Evolutionary conservation across 371 early-diverging fungal species (phyloP).

Genomic region (Encephalitozoon intestinalis): DNA sequence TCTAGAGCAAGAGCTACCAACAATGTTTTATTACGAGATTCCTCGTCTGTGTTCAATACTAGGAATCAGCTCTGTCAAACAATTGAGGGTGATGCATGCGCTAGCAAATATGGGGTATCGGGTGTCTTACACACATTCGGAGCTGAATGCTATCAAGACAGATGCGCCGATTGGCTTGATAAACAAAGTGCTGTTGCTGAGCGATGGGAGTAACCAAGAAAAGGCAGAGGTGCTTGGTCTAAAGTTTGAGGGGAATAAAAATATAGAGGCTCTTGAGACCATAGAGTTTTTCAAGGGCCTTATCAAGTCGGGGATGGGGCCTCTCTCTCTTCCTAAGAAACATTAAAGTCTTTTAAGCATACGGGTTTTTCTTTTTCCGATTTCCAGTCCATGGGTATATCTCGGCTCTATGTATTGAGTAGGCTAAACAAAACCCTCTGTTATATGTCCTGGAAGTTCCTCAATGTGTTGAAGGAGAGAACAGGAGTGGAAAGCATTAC

Average conservation of each 20-base stretch:
- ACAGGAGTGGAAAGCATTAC: background rate
- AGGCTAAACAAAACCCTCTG: background rate
- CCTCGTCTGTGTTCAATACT: conserved; percentile 28
- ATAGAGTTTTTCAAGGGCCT: conserved; percentile 37
- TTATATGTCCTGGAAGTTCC: background rate
- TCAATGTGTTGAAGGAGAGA: background rate
- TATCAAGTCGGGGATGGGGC: conserved; percentile 26
- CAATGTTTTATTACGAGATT: conserved; percentile 54
- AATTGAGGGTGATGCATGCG: conserved; percentile 66
- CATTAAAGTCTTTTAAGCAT: background rate
- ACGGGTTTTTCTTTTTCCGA: background rate
- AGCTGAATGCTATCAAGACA: conserved; percentile 77
- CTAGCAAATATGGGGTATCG: conserved; percentile 78
- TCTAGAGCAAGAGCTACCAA: conserved; percentile 66
- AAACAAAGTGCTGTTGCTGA: conserved; percentile 73
- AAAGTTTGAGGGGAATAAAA: conserved; percentile 18
- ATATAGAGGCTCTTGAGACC: background rate
- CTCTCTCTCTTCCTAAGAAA: conserved; percentile 30
- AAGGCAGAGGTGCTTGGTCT: background rate
- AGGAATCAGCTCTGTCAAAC: conserved; percentile 40
- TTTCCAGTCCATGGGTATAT: background rate
- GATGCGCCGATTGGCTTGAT: conserved; percentile 75
- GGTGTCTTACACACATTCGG: conserved; percentile 79
- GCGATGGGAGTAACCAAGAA: background rate
- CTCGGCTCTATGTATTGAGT: background rate